A percentile compares a stretch with the other conserved stretches of the same genome.
These are phyloP conservation scores for Moricandia arvensis DNA, from an alignment of 345 rosid genomes.

Conservation along the genomic window DNA sequence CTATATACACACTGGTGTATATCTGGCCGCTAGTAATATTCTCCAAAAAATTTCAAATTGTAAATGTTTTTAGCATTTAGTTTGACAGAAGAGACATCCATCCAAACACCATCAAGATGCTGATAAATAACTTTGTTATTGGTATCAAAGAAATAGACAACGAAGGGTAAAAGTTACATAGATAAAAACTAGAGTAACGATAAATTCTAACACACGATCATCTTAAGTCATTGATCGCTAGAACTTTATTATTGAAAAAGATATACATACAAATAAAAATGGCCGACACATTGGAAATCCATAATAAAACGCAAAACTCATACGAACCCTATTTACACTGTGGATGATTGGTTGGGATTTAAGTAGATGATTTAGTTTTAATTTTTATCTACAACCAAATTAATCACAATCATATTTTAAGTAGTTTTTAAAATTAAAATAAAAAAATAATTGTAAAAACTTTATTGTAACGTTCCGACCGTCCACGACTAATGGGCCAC, in stretches of 20 bases:
- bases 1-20: slow-evolving; percentile 1
- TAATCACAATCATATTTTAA: too few relatives aligned
- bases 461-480: too few relatives aligned
- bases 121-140: background rate
- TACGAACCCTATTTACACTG: too few relatives aligned
- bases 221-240: background rate
- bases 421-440: too few relatives aligned
- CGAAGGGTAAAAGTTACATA: background rate
- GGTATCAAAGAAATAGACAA: background rate
- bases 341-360: too few relatives aligned
- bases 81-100: background rate
- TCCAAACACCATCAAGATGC: background rate
- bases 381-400: too few relatives aligned
- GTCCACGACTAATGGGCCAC: too few relatives aligned
- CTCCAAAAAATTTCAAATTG: background rate
- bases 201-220: background rate
- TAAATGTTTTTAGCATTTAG: slow-evolving; percentile 14
- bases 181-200: background rate
- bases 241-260: background rate
- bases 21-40: background rate
- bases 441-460: too few relatives aligned
- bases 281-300: background rate
- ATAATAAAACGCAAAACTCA: background rate
- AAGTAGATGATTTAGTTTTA: too few relatives aligned
- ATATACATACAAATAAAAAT: background rate